Evolutionary conservation across 257 asterid species (phyloP).

Genomic region (Nicotiana noctiflora): DNA sequence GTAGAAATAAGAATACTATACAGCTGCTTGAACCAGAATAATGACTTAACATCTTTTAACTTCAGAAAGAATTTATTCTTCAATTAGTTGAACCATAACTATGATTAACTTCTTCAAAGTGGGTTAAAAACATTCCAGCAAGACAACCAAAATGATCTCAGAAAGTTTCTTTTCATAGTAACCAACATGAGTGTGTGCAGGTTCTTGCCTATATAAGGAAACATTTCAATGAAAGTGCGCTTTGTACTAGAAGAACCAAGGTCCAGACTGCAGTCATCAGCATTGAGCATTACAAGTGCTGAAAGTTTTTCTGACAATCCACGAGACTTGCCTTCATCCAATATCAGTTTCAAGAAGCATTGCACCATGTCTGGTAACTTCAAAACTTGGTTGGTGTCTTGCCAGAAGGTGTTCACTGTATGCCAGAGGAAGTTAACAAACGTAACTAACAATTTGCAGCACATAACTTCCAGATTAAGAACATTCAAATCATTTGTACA

Average conservation of each 20-base stretch:
- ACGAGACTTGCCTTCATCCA: slow-evolving; percentile 47
- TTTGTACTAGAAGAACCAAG: slow-evolving; percentile 62
- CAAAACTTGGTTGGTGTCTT: slow-evolving; percentile 73
- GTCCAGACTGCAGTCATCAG: slow-evolving; percentile 48
- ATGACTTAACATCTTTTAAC: not conserved
- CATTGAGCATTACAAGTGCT: slow-evolving; percentile 62
- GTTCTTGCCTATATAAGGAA: slow-evolving; percentile 65
- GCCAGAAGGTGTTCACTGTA: slow-evolving; percentile 36
- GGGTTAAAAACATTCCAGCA: not conserved
- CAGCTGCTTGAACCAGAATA: not conserved
- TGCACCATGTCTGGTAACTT: slow-evolving; percentile 73
- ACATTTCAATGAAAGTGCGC: slow-evolving; percentile 46
- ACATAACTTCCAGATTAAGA: not conserved
- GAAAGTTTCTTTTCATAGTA: slow-evolving; percentile 51
- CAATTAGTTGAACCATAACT: not conserved
- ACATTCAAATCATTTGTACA: not conserved
- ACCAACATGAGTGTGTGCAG: slow-evolving; percentile 82
- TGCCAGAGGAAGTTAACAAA: slow-evolving; percentile 1
- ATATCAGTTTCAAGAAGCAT: slow-evolving; percentile 59
- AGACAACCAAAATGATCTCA: slow-evolving; percentile 16
- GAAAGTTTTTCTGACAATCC: slow-evolving; percentile 50
- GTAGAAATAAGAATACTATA: not conserved
- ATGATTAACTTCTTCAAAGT: not conserved
- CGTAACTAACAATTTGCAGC: slow-evolving; percentile 3
- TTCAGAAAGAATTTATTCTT: not conserved